Evolutionary conservation across 345 rosid genomes (phyloP).

Genomic region (Limnanthes douglasii): DNA sequence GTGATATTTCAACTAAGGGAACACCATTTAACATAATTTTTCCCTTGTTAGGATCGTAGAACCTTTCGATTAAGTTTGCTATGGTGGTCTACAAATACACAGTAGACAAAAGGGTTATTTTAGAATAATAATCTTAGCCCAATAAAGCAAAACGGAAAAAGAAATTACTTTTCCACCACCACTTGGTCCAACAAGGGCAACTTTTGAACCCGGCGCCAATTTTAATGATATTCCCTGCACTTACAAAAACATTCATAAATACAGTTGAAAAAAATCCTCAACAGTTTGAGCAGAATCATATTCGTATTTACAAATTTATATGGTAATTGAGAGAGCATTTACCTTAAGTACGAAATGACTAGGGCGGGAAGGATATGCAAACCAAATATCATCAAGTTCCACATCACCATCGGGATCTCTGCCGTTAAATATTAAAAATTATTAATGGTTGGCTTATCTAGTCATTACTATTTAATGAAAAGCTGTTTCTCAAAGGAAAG

Average conservation of each 20-base stretch:
- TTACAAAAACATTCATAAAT: too few species aligned
- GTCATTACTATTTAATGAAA: neutral
- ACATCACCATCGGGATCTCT: conserved; percentile 84
- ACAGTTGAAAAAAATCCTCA: too few species aligned
- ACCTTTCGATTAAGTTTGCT: conserved; percentile 85
- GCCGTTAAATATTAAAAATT: conserved; percentile 1
- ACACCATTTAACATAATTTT: conserved; percentile 65
- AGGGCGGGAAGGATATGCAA: conserved; percentile 96
- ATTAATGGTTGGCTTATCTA: neutral
- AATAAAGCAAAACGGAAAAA: neutral
- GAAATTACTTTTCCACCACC: conserved; percentile 88
- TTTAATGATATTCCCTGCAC: conserved; percentile 81
- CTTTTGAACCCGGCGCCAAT: conserved; percentile 71
- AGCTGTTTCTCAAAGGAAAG: too few species aligned
- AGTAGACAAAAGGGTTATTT: neutral
- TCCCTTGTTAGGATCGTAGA: conserved; percentile 82
- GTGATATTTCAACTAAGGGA: conserved; percentile 66
- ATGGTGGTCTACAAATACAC: conserved; percentile 62
- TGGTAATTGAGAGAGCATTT: neutral
- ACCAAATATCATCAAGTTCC: conserved; percentile 83
- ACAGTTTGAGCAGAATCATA: neutral
- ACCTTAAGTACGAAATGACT: conserved; percentile 89
- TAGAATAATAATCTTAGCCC: neutral
- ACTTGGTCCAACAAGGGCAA: conserved; percentile 94
- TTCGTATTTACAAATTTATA: neutral